These are phyloP conservation scores for Acanthamoeba polyphaga DNA, from an alignment of 208 protist species.

Conservation along the genomic window DNA sequence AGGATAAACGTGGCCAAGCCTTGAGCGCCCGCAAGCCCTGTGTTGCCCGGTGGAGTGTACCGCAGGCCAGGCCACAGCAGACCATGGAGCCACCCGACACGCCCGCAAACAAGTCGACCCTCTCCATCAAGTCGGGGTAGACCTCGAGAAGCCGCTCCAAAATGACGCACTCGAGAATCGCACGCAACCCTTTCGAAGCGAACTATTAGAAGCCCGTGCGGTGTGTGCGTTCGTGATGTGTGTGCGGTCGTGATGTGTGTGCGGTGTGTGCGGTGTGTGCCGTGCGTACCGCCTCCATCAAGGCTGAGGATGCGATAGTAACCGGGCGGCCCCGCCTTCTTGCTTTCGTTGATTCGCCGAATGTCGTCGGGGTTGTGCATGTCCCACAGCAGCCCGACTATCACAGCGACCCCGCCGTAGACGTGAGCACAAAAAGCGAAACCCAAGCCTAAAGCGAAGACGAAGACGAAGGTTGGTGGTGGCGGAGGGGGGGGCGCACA, in stretches of 20 bases:
- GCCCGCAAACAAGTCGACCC: constrained; percentile 46
- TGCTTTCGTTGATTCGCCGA: neutral
- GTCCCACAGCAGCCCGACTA: constrained; percentile 6
- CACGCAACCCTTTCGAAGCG: neutral
- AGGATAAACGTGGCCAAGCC: too few relatives aligned
- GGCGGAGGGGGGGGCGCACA: neutral
- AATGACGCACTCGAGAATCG: constrained; percentile 23
- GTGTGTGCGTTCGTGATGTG: too few relatives aligned
- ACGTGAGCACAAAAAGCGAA: too few relatives aligned
- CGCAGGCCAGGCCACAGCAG: constrained; percentile 14
- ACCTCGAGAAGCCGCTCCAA: neutral
- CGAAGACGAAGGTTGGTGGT: neutral
- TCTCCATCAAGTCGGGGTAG: constrained; percentile 29
- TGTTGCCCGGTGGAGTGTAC: neutral
- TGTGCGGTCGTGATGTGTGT: neutral
- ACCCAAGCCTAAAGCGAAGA: neutral
- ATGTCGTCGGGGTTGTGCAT: constrained; percentile 18
- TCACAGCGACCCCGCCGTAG: neutral
- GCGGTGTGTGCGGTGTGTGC: too few relatives aligned
- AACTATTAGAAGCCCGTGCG: too few relatives aligned
- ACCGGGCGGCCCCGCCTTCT: neutral
- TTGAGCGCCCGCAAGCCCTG: too few relatives aligned
- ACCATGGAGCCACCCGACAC: constrained; percentile 57
- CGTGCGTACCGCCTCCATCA: neutral
- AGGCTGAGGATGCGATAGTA: constrained; percentile 13